Conservation (phyloP, 202 grass and related monocot species). For the Dendrocalamus latiflorus region DNA sequence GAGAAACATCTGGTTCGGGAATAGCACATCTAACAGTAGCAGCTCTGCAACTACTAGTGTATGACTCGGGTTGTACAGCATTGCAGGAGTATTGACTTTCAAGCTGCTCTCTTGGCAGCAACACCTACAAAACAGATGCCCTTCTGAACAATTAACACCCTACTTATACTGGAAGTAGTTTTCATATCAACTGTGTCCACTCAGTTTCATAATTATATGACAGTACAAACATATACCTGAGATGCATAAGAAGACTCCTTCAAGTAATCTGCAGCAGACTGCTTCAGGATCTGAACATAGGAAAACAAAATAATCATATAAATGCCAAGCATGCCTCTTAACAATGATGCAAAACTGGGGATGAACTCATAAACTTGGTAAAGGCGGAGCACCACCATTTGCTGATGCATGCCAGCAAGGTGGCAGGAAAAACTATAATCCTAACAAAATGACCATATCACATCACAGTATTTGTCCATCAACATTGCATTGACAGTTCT, state of each 20-base stretch:
- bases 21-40: constrained; percentile 71
- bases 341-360: neutral
- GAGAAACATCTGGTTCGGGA: constrained; percentile 71
- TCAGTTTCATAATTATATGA: constrained; percentile 14
- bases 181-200: neutral
- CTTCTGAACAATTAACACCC: constrained; percentile 22
- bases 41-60: constrained; percentile 47
- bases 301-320: constrained; percentile 8
- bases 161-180: neutral
- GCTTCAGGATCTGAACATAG: constrained; percentile 61
- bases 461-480: neutral
- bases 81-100: constrained; percentile 41
- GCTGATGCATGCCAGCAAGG: constrained; percentile 16
- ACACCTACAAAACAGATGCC: constrained; percentile 45
- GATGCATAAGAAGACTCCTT: constrained; percentile 65
- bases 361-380: neutral
- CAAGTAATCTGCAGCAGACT: constrained; percentile 59
- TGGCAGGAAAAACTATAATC: constrained; percentile 10
- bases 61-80: constrained; percentile 20
- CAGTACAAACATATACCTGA: constrained; percentile 57
- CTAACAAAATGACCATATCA: neutral
- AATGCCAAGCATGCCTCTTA: neutral
- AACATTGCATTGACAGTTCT: neutral
- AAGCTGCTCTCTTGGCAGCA: constrained; percentile 64
- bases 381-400: neutral